Conservation (phyloP, 2,329 filamentous ascomycete species). For the Penicillium occitanis region DNA sequence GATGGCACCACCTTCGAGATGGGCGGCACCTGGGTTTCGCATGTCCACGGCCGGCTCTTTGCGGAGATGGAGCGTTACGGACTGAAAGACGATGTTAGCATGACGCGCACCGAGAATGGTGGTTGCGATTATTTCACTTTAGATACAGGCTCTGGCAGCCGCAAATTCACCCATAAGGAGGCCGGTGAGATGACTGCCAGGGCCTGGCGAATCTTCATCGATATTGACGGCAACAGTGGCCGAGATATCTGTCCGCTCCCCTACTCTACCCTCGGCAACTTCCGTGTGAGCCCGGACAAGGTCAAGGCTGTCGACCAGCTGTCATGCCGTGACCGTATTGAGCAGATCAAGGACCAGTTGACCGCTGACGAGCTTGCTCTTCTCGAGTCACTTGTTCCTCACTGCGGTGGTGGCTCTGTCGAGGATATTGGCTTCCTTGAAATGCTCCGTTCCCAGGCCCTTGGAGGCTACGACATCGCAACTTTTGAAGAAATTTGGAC, state of each 20-base stretch:
- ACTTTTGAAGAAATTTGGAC: conserved; percentile 30
- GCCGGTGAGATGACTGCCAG: conserved; percentile 6
- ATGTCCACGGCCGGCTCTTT: conserved; percentile 44
- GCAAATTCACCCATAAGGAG: conserved; percentile 12
- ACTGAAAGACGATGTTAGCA: conserved; percentile 41
- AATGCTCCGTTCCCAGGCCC: conserved; percentile 27
- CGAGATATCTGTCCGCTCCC: conserved; percentile 16
- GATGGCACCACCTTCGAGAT: conserved; percentile 47
- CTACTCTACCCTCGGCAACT: conserved; percentile 2
- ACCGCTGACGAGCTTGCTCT: conserved; percentile 30
- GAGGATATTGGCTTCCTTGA: conserved; percentile 27
- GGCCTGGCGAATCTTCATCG: conserved; percentile 10
- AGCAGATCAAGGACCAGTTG: conserved; percentile 33
- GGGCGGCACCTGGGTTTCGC: conserved; percentile 52
- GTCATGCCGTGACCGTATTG: conserved; percentile 30
- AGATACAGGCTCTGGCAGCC: conserved; percentile 11
- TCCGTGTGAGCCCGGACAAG: neutral
- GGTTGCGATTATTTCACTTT: conserved; percentile 23
- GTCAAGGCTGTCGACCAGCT: conserved; percentile 6
- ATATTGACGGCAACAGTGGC: conserved; percentile 14
- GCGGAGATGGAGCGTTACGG: conserved; percentile 47
- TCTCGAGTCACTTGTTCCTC: conserved; percentile 28
- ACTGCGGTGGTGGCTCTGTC: conserved; percentile 29
- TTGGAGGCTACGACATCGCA: conserved; percentile 24
- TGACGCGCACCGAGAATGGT: conserved; percentile 17